A percentile compares a stretch with the other conserved stretches of the same genome.
These are phyloP conservation scores for Picea glauca DNA, from an alignment of 75 land plant genomes.

Conservation along the genomic window DNA sequence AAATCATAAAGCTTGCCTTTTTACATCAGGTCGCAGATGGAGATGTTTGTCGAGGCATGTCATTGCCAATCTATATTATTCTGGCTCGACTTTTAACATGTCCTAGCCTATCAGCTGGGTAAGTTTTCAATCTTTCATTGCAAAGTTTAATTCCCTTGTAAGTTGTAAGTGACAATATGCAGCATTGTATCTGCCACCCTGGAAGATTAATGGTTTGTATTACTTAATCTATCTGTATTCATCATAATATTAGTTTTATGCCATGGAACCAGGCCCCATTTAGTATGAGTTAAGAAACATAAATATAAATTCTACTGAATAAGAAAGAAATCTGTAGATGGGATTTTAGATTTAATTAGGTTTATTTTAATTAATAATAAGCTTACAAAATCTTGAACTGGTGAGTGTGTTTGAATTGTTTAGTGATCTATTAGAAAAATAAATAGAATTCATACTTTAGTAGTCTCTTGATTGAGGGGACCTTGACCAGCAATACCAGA, in stretches of 20 bases:
- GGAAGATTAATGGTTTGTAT: not conserved
- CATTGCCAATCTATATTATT: conserved; percentile 77
- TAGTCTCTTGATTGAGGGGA: too few relatives aligned
- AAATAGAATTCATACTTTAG: too few relatives aligned
- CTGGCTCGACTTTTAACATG: conserved; percentile 85
- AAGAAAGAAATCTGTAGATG: too few relatives aligned
- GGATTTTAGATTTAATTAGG: too few relatives aligned
- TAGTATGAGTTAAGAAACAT: not conserved
- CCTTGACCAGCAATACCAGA: too few relatives aligned
- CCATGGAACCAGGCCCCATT: not conserved
- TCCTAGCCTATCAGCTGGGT: conserved; percentile 84
- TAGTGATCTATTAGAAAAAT: too few relatives aligned
- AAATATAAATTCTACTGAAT: too few relatives aligned
- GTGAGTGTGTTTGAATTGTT: too few relatives aligned
- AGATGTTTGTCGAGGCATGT: conserved; percentile 61
- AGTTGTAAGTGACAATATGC: not conserved
- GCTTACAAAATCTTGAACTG: too few relatives aligned
- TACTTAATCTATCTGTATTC: not conserved
- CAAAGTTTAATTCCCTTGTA: not conserved
- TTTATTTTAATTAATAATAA: too few relatives aligned
- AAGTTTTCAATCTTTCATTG: conserved; percentile 15
- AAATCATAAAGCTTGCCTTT: not conserved
- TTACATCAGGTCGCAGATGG: conserved; percentile 79
- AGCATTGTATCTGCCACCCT: not conserved
- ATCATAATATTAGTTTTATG: not conserved